Conservation (phyloP, 2,329 filamentous ascomycete genomes). For the Escovopsis sp. region DNA sequence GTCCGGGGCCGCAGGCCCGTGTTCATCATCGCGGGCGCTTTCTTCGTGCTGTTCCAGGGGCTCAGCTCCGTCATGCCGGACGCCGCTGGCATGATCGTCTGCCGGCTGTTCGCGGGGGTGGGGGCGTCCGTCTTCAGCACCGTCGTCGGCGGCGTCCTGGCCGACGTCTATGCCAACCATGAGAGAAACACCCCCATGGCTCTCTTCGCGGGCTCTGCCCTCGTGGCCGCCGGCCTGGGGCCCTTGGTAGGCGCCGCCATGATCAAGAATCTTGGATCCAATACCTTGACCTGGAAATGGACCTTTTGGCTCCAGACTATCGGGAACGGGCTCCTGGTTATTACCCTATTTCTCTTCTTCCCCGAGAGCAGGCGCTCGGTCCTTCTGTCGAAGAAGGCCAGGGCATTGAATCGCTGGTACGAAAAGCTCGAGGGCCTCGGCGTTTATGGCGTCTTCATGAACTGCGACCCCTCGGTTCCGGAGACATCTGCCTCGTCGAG, state of each 20-base stretch:
- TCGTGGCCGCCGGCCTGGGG: slow-evolving; percentile 67
- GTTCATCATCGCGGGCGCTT: slow-evolving; percentile 56
- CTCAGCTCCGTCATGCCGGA: slow-evolving; percentile 57
- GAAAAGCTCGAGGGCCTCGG: slow-evolving; percentile 54
- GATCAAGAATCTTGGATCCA: slow-evolving; percentile 38
- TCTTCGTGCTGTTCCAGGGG: slow-evolving; percentile 59
- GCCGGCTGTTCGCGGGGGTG: slow-evolving; percentile 63
- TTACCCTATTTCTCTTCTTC: slow-evolving; percentile 54
- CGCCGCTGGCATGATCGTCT: slow-evolving; percentile 59
- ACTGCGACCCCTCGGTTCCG: slow-evolving; percentile 3
- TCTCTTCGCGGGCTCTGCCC: slow-evolving; percentile 63
- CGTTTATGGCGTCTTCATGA: slow-evolving; percentile 31
- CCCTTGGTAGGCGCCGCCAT: slow-evolving; percentile 60
- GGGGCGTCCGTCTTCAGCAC: slow-evolving; percentile 69
- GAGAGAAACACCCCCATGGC: slow-evolving; percentile 84
- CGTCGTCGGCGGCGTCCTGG: slow-evolving; percentile 84
- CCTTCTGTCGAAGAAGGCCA: slow-evolving; percentile 61
- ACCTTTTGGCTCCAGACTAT: slow-evolving; percentile 80
- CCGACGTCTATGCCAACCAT: slow-evolving; percentile 67
- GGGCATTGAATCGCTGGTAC: slow-evolving; percentile 64
- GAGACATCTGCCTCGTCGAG: slow-evolving; percentile 11
- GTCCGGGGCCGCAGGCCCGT: slow-evolving; percentile 77
- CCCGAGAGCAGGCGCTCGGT: slow-evolving; percentile 73
- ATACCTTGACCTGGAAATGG: slow-evolving; percentile 57
- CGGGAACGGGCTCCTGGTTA: slow-evolving; percentile 42